These are phyloP conservation scores for Colletotrichum chlorophyti DNA, from an alignment of 2,329 filamentous ascomycete species.

Conservation along the genomic window DNA sequence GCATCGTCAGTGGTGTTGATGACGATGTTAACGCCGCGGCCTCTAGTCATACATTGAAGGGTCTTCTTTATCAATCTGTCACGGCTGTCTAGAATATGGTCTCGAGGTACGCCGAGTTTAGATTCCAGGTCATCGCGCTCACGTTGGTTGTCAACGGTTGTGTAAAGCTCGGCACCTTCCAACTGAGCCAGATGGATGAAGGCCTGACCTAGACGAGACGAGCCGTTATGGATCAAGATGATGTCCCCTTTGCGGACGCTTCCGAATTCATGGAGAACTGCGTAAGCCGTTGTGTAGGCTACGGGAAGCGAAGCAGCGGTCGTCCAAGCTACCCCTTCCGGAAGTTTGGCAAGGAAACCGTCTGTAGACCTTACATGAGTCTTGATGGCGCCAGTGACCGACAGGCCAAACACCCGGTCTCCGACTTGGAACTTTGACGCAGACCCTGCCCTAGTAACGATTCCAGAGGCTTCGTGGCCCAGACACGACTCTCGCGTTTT, in stretches of 20 bases:
- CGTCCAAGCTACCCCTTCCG: conserved; percentile 43
- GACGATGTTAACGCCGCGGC: conserved; percentile 41
- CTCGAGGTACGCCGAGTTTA: conserved; percentile 32
- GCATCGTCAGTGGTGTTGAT: conserved; percentile 48
- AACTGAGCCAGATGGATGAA: conserved; percentile 39
- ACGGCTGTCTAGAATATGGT: conserved; percentile 34
- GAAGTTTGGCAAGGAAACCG: conserved; percentile 41
- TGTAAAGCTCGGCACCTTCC: conserved; percentile 39
- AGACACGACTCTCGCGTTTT: conserved; percentile 31
- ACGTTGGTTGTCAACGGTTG: conserved; percentile 35
- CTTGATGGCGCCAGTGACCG: conserved; percentile 28
- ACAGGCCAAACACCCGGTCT: conserved; percentile 36
- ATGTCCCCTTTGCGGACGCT: conserved; percentile 35
- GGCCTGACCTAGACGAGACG: conserved; percentile 43
- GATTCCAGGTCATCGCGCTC: conserved; percentile 37
- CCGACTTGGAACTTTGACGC: conserved; percentile 38
- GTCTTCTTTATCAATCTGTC: conserved; percentile 36
- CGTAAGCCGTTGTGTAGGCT: conserved; percentile 40
- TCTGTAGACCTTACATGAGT: conserved; percentile 31
- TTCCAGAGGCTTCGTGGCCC: conserved; percentile 40
- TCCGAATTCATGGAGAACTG: conserved; percentile 36
- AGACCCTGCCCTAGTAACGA: conserved; percentile 40
- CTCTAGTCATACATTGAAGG: conserved; percentile 35
- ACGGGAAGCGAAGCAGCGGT: conserved; percentile 41
- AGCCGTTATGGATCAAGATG: conserved; percentile 43